These are phyloP conservation scores for Suhomyces sp. DNA, from an alignment of 805 yeast species.

Conservation along the genomic window DNA sequence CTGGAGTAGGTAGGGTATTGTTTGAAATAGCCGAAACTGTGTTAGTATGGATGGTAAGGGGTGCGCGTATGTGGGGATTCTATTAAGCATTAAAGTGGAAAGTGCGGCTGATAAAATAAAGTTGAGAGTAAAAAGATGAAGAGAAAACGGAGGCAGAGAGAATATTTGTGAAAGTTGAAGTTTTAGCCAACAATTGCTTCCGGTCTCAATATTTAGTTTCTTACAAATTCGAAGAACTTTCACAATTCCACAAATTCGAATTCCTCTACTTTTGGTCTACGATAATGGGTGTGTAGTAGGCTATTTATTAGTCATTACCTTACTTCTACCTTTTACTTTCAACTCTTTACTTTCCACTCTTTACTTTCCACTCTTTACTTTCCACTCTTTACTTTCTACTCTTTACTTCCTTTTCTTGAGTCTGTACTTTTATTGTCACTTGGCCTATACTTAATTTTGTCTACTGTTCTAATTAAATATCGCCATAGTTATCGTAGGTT, in stretches of 20 bases:
- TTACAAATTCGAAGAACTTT: no score
- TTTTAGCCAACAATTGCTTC: no score
- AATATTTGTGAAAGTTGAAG: no score
- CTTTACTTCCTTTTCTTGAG: no score
- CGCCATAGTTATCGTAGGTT: conserved; percentile 52
- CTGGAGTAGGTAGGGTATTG: not conserved
- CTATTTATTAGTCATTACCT: no score
- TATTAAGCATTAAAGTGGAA: not conserved
- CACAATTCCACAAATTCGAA: no score
- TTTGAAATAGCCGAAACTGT: not conserved
- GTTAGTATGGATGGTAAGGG: not conserved
- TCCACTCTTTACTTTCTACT: no score
- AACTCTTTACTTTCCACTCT: no score
- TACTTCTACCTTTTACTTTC: no score
- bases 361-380: no score
- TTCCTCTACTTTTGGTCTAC: not conserved
- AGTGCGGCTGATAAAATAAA: not conserved
- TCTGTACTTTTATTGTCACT: not conserved
- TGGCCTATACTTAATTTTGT: not conserved
- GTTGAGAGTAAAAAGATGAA: not conserved
- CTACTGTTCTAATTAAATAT: conserved; percentile 29
- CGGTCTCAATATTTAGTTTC: no score
- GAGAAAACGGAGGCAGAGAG: not conserved
- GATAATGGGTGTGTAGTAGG: no score
- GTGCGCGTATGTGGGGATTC: not conserved